Evolutionary conservation across 768 basidiomycete genomes (phyloP).

Genomic region (Kwoniella mangroviensis): DNA sequence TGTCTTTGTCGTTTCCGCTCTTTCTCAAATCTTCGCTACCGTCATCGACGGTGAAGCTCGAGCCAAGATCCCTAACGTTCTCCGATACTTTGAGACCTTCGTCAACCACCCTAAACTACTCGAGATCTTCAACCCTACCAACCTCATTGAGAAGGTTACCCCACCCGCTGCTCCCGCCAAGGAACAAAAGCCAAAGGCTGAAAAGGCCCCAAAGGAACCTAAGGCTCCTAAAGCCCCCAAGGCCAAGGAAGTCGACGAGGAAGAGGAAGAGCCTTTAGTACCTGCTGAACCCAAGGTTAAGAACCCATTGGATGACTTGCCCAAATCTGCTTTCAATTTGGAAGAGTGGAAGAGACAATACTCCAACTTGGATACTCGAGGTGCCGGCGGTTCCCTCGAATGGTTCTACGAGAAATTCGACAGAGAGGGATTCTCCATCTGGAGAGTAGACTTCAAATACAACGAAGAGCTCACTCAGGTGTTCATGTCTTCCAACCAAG

Average conservation of each 20-base stretch:
- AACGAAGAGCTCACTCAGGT: slow-evolving; percentile 85
- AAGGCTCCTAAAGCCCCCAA: slow-evolving; percentile 57
- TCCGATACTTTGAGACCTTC: slow-evolving; percentile 86
- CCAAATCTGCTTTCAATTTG: slow-evolving; percentile 62
- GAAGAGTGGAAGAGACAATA: slow-evolving; percentile 97
- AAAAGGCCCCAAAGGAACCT: slow-evolving; percentile 41
- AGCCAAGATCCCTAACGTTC: slow-evolving; percentile 71
- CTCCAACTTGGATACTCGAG: slow-evolving; percentile 94
- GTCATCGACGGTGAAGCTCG: slow-evolving; percentile 72
- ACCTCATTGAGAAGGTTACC: slow-evolving; percentile 71
- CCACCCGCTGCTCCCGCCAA: slow-evolving; percentile 75
- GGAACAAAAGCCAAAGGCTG: slow-evolving; percentile 60
- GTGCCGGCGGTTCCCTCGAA: slow-evolving; percentile 75
- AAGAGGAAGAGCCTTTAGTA: slow-evolving; percentile 75
- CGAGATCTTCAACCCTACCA: slow-evolving; percentile 66
- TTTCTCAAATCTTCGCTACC: slow-evolving; percentile 63
- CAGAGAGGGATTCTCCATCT: slow-evolving; percentile 83
- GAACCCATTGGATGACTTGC: slow-evolving; percentile 91
- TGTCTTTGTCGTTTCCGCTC: slow-evolving; percentile 67
- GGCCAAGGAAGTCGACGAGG: slow-evolving; percentile 60
- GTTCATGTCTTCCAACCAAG: slow-evolving; percentile 92
- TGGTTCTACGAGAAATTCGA: slow-evolving; percentile 99
- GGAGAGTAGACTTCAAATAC: slow-evolving; percentile 97
- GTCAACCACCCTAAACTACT: slow-evolving; percentile 79
- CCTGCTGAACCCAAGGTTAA: slow-evolving; percentile 85